These are phyloP conservation scores for Cajanus cajan DNA, from an alignment of 306 rosid species.

Conservation along the genomic window DNA sequence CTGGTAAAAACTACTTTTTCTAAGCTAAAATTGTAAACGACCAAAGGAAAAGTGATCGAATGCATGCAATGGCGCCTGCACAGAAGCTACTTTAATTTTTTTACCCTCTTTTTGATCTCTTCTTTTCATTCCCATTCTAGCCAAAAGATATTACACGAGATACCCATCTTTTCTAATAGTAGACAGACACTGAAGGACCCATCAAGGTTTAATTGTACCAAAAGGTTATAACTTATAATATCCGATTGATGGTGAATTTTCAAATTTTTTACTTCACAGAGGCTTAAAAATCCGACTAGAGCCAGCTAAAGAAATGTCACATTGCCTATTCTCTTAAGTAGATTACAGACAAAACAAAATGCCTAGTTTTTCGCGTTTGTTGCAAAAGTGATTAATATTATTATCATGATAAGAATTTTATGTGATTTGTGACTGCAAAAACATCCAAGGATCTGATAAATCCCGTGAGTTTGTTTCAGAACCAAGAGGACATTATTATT, in stretches of 20 bases:
- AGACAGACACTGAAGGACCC: neutral
- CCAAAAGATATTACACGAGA: neutral
- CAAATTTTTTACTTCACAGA: neutral
- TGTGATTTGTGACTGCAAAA: neutral
- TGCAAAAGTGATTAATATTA: neutral
- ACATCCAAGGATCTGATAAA: conserved; percentile 18
- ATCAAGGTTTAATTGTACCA: neutral
- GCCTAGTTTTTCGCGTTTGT: neutral
- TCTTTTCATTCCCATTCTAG: neutral
- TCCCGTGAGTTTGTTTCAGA: conserved; percentile 44
- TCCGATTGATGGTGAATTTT: neutral
- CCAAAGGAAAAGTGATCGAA: conserved; percentile 30
- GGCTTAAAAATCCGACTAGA: neutral
- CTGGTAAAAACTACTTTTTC: conserved; percentile 22
- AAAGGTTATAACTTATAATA: neutral
- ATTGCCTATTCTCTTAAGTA: neutral
- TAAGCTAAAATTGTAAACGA: neutral
- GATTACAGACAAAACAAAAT: conserved; percentile 8
- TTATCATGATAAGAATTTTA: neutral
- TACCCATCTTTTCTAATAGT: conserved; percentile 1
- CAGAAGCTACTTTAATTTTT: conserved; percentile 3
- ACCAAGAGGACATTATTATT: conserved; percentile 27
- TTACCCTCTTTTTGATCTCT: neutral
- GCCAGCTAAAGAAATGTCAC: neutral
- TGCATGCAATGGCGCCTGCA: conserved; percentile 26